These are phyloP conservation scores for Beauveria asiatica DNA, from an alignment of 2,329 filamentous ascomycete species.

Conservation along the genomic window DNA sequence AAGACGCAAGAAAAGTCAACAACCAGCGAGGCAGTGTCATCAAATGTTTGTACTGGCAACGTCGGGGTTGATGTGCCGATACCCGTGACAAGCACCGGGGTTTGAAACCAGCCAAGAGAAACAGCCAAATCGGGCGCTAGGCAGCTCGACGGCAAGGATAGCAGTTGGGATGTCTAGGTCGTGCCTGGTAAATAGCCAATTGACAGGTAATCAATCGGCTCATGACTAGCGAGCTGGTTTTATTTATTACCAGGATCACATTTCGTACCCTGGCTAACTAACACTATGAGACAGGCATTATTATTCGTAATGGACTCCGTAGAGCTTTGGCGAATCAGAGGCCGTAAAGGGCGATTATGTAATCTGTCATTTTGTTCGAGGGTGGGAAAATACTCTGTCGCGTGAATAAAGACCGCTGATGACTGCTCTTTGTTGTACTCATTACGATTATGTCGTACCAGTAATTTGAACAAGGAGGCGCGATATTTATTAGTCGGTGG, in stretches of 20 bases:
- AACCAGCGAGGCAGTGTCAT: not conserved
- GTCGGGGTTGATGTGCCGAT: not conserved
- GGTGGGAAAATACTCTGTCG: not conserved
- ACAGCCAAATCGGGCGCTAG: slow-evolving; percentile 5
- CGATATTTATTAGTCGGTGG: not conserved
- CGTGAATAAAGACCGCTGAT: not conserved
- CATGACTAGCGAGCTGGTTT: too few relatives aligned
- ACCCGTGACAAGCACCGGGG: not conserved
- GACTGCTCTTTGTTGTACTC: not conserved
- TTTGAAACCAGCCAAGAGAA: not conserved
- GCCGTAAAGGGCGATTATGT: not conserved
- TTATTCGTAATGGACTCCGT: too few relatives aligned
- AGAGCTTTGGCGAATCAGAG: not conserved
- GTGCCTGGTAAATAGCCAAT: not conserved
- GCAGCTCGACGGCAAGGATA: not conserved
- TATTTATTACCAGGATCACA: not conserved
- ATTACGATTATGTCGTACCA: too few relatives aligned
- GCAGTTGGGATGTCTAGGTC: not conserved
- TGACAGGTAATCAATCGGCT: not conserved
- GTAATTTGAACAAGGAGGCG: slow-evolving; percentile 1
- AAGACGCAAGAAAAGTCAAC: too few relatives aligned
- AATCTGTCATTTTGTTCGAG: slow-evolving; percentile 7
- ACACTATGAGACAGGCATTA: not conserved
- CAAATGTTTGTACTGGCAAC: too few relatives aligned
- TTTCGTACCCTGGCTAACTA: not conserved